Evolutionary conservation across 139 green algal genomes (phyloP).

Genomic region (Diplosphaera chodatii): DNA sequence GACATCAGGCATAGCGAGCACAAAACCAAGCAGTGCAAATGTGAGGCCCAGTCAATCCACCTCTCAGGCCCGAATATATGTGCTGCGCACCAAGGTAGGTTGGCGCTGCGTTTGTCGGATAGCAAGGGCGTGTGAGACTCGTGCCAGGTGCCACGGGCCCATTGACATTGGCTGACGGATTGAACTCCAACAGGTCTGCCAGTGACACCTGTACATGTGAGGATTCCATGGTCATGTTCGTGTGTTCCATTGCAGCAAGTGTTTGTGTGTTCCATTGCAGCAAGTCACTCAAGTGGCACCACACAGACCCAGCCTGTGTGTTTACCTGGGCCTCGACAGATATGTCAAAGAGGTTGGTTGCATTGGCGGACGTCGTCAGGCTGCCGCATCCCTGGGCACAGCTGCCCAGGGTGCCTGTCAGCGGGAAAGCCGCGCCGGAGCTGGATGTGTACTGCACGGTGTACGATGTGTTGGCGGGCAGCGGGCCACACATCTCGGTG

Average conservation of each 20-base stretch:
- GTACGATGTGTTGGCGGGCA: background rate
- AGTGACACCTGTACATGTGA: background rate
- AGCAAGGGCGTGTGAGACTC: background rate
- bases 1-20: no score
- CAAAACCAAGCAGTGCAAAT: no score
- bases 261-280: no score
- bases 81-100: background rate
- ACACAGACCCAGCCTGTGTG: no score
- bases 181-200: background rate
- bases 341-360: background rate
- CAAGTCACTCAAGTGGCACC: no score
- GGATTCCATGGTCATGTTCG: no score
- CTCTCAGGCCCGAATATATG: no score
- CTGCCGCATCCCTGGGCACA: background rate
- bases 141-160: background rate
- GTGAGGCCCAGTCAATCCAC: no score
- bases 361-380: background rate
- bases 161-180: background rate
- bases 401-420: background rate
- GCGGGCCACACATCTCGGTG: background rate
- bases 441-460: background rate
- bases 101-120: background rate
- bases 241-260: background rate
- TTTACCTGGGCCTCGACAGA: background rate
- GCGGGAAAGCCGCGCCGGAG: background rate